Evolutionary conservation across 345 rosid species (phyloP), one percentile per base, ranked within the genome.

Genomic region (Cochlearia excelsa): DNA sequence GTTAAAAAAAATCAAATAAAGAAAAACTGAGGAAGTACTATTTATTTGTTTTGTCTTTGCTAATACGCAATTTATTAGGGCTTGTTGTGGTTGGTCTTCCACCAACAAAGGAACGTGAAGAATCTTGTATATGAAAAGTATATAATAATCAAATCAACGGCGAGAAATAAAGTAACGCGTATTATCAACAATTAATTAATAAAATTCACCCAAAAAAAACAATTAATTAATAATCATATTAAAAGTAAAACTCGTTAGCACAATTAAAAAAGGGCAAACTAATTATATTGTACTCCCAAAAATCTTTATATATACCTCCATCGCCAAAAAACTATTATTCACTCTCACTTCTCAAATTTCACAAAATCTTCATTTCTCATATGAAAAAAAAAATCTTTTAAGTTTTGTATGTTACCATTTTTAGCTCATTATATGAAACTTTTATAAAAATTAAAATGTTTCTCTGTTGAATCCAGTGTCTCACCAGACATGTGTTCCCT

Each of bases 401-500:
- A 52, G 48, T 59, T 41, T 53, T 43, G 42, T 61, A 26, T 5
- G 31, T 58, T 33, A 26, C 73, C 61, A 69, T 61, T 61, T 61
- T 61, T 61, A 61, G 67, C 39, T 31, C 51, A 39, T 26, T 11
- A 49, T 57, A 40, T 31, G 30, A 62, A 62, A 51, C 46, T 68
- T 46, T 16, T 16, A 16, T 55, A 69, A 33, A 11, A 54, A 55
- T 50, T 49, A 26, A 61, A 61, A 55, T 55, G 57, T 28, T 54
- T 16, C 23, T 16, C 27, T 69, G 74, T 62, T 69, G 52, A 55
- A 55, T 61, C 55, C 68, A 69, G 55, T 62, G 63, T 51, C 33
- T 55, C 29, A 11, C 57, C 63, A 54, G 62, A 69, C 74, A 61
- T 61, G 34, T 69, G 74, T 69, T 59, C 61, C 57, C 59, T 68